These are phyloP conservation scores for Agarophyton chilense DNA, from an alignment of 23 red algal species.

Conservation along the genomic window DNA sequence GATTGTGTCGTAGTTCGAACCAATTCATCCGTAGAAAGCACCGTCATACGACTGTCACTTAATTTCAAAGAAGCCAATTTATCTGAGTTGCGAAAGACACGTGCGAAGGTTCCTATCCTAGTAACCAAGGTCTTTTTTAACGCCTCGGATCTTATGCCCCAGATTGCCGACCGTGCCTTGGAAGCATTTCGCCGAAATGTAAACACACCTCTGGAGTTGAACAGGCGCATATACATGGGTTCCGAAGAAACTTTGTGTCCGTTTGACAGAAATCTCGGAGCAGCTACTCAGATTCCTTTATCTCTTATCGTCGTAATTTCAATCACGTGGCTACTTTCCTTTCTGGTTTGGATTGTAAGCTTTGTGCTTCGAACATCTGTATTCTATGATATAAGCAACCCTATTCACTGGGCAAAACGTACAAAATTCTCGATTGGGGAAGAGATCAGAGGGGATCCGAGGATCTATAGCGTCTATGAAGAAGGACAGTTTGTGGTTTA, in stretches of 20 bases:
- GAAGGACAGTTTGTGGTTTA: background rate
- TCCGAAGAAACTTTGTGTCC: background rate
- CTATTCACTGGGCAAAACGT: slow-evolving; percentile 1
- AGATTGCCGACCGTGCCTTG: background rate
- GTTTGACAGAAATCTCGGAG: background rate
- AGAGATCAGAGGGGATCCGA: background rate
- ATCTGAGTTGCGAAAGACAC: background rate
- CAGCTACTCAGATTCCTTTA: background rate
- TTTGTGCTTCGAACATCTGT: background rate
- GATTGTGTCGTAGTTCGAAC: background rate
- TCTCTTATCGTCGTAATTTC: background rate
- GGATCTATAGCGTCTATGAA: background rate
- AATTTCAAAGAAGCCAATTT: background rate
- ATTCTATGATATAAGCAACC: slow-evolving; percentile 4
- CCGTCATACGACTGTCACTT: background rate
- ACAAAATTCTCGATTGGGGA: background rate
- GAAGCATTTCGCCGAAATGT: background rate
- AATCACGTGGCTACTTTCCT: background rate
- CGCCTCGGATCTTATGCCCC: background rate
- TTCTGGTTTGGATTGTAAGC: background rate
- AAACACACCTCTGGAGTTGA: background rate
- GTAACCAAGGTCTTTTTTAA: background rate
- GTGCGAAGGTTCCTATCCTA: background rate
- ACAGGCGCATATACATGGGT: background rate
- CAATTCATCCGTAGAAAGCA: background rate